phyloP scores from a whole-genome alignment of 495 filamentous ascomycete genomes.

The Neurospora hispaniola region DNA sequence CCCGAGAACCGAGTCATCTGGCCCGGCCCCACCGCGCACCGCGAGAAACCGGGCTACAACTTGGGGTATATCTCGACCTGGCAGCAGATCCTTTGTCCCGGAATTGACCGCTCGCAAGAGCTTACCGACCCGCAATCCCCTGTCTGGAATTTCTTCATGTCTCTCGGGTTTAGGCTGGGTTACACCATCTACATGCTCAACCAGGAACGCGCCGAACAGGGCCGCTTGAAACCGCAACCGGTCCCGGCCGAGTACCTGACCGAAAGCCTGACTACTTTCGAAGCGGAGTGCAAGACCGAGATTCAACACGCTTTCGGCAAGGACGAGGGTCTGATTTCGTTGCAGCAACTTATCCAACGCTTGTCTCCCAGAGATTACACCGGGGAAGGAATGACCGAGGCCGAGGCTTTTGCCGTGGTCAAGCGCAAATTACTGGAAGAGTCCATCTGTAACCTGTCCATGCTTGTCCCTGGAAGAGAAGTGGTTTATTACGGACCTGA shows the following conservation, averaged over 20 bases:
- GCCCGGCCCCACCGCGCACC: not conserved
- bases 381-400: not conserved
- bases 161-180: constrained; percentile 16
- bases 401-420: constrained; percentile 2
- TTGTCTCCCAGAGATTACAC: not conserved
- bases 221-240: not conserved
- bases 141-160: constrained; percentile 14
- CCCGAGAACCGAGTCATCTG: constrained; percentile 19
- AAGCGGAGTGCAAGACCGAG: not conserved
- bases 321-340: not conserved
- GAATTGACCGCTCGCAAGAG: not conserved
- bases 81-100: constrained; percentile 1
- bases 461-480: constrained; percentile 14
- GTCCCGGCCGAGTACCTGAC: not conserved
- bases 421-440: constrained; percentile 17
- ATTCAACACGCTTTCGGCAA: not conserved
- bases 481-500: not conserved
- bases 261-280: not conserved
- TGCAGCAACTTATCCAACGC: constrained; percentile 3
- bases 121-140: not conserved
- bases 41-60: not conserved
- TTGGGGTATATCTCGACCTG: constrained; percentile 2
- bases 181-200: constrained; percentile 11
- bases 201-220: not conserved
- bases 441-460: constrained; percentile 13